Evolutionary conservation across 345 rosid species (phyloP), one percentile per base, ranked within the genome.

Genomic region (Citrus mangshanensis): DNA sequence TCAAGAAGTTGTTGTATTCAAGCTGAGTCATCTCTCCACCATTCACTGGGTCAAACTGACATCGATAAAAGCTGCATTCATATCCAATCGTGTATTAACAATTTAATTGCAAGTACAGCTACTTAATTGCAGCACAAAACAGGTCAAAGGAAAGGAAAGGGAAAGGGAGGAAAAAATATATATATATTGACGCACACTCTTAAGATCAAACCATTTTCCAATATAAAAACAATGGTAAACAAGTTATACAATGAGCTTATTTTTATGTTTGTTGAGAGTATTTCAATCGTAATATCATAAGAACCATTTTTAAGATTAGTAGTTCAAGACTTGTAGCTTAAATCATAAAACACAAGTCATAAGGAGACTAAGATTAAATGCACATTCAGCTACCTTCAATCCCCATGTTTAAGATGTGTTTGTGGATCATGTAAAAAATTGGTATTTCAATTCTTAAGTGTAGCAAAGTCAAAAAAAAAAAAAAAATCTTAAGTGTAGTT

Each of bases 11-110:
- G 87, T 87, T 95, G 84, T 85, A 86, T 81, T 96, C 97, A 13
- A 93, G 82, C 85, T 90, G 97, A 12, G 89, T 85, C 98, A 96
- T 96, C 88, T 94, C 98, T 73, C 98, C 99, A 3, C 99, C 99
- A 59, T 81, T 85, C 74, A 84, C 90, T 1, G 98, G 97, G 80
- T 96, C 99, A 82, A 91, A 96, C 79, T 93, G 86, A 78, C 99
- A 96, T 73, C 97, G 85, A 81, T 93, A 89, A 87, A 96, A 89
- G 87, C 98, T 94, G 95, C 90, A 86, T 70, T 13, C 68, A 80
- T 67, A 83, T 70, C 61, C 67, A 38, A 28, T 40, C 55, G 25
- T 37, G 35, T 55, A 18, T 63, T n/a, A 61, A 62, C 73, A 70
- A 27, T 7, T 75, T 56, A 19, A 12, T 40, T 40, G 46, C 13